These are phyloP conservation scores for Thraustochytrium striatum DNA, from an alignment of 352 stramenopile genomes.

Conservation along the genomic window DNA sequence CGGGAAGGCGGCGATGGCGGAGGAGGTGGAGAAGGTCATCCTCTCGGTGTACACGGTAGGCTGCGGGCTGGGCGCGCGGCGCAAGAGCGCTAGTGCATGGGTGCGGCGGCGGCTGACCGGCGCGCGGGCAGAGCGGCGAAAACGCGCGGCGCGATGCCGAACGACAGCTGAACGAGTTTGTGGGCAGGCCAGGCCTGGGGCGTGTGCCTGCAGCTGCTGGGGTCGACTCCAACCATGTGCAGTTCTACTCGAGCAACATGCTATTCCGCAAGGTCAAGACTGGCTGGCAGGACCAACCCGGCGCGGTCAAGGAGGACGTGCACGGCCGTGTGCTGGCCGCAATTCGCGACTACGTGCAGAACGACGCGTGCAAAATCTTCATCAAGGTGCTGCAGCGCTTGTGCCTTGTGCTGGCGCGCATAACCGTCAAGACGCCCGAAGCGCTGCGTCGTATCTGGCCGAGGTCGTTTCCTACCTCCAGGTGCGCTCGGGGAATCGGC, in stretches of 20 bases:
- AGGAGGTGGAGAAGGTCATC: slow-evolving; percentile 16
- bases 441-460: slow-evolving; percentile 20
- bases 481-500: not conserved
- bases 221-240: not conserved
- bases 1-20: not conserved
- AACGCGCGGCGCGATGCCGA: slow-evolving; percentile 9
- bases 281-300: slow-evolving; percentile 20
- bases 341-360: slow-evolving; percentile 3
- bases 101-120: too few relatives aligned
- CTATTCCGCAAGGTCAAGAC: slow-evolving; percentile 32
- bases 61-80: too few relatives aligned
- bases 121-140: slow-evolving; percentile 6
- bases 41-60: slow-evolving; percentile 11
- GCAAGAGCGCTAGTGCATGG: too few relatives aligned
- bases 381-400: not conserved
- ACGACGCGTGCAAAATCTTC: not conserved
- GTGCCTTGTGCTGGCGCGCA: slow-evolving; percentile 21
- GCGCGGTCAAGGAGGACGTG: slow-evolving; percentile 7
- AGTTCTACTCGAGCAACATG: slow-evolving; percentile 37
- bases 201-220: not conserved
- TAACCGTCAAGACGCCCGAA: slow-evolving; percentile 11
- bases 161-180: slow-evolving; percentile 12
- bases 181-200: slow-evolving; percentile 10
- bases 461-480: not conserved
- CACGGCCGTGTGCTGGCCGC: not conserved